Percentiles rank a stretch among this genome's conserved stretches.
Conservation (phyloP, 331 rosid species). For the Quercus tomentella region DNA sequence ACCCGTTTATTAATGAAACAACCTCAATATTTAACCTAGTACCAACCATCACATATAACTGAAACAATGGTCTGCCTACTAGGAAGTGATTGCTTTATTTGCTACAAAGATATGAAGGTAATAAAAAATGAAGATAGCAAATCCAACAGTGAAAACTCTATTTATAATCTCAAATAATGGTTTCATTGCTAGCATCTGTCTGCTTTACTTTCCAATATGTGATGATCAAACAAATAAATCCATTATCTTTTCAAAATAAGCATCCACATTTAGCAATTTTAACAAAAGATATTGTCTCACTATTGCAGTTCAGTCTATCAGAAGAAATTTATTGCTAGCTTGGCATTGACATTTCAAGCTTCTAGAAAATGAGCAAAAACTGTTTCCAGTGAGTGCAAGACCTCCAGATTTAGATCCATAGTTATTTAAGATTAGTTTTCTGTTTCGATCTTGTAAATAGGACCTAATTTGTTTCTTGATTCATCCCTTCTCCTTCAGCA, state of each 20-base stretch:
- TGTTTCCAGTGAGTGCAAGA: no score
- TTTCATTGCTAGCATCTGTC: neutral
- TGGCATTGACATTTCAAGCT: neutral
- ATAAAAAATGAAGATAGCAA: neutral
- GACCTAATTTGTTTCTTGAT: neutral
- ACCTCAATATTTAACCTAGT: neutral
- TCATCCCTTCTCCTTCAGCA: neutral
- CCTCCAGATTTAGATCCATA: neutral
- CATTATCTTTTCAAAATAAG: neutral
- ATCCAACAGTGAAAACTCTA: neutral
- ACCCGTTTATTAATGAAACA: neutral
- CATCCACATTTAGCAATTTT: neutral
- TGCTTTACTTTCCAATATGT: no score
- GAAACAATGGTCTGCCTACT: neutral
- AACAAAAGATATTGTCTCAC: neutral
- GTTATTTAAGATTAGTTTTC: neutral
- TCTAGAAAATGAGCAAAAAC: neutral
- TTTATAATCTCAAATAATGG: neutral
- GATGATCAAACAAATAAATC: neutral
- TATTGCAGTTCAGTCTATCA: neutral
- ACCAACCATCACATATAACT: neutral
- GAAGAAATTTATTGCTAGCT: neutral
- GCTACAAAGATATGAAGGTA: neutral
- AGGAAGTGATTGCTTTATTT: neutral
- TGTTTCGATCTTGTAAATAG: neutral